phyloP scores from a whole-genome alignment of 2,329 filamentous ascomycete species.

The Penicillium freii region DNA sequence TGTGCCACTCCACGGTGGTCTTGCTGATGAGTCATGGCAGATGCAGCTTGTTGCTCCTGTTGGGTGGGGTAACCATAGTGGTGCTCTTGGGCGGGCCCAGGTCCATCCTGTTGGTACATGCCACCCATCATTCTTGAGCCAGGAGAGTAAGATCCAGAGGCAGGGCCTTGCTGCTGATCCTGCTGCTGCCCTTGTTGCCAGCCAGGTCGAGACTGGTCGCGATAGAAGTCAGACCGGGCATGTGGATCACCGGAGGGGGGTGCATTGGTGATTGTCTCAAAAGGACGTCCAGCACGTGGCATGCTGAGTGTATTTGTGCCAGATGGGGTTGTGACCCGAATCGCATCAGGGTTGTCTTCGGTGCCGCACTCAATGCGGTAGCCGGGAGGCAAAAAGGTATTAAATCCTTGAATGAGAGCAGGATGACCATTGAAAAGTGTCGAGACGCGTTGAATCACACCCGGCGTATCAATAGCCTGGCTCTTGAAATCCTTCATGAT shows the following conservation, averaged over 20 bases:
- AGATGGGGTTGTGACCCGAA: conserved; percentile 93
- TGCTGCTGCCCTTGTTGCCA: conserved; percentile 40
- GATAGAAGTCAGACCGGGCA: conserved; percentile 39
- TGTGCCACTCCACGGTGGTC: conserved; percentile 66
- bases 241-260: conserved; percentile 33
- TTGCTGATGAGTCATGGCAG: conserved; percentile 56
- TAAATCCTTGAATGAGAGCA: conserved; percentile 94
- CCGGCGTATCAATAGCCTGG: conserved; percentile 96
- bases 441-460: conserved; percentile 94
- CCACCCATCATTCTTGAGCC: conserved; percentile 39
- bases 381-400: conserved; percentile 92
- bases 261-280: conserved; percentile 35
- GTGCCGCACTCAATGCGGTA: conserved; percentile 96
- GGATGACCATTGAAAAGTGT: conserved; percentile 94
- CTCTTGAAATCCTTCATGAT: conserved; percentile 99
- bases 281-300: conserved; percentile 39
- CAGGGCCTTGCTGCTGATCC: conserved; percentile 31
- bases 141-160: conserved; percentile 42
- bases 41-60: conserved; percentile 49
- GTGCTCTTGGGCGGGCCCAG: conserved; percentile 42
- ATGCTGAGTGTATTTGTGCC: conserved; percentile 95
- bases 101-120: conserved; percentile 39
- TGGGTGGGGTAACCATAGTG: conserved; percentile 45
- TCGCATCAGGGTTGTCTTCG: conserved; percentile 91
- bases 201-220: conserved; percentile 38